phyloP scores from a whole-genome alignment of 202 grass and related monocot species.

The Alloteropsis angusta region DNA sequence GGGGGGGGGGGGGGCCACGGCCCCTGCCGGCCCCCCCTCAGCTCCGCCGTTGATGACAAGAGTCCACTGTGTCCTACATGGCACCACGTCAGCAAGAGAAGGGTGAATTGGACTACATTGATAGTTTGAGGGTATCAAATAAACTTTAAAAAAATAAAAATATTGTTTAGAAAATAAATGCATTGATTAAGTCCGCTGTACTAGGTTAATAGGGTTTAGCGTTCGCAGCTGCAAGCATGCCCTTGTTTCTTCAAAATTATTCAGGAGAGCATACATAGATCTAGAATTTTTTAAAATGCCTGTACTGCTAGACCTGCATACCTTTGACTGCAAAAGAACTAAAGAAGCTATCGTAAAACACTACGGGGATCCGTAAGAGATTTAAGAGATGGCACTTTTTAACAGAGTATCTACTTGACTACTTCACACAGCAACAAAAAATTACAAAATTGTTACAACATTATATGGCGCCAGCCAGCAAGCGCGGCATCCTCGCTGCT shows the following conservation, averaged over 20 bases:
- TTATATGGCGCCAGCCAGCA: conserved; percentile 11
- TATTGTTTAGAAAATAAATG: too few relatives aligned
- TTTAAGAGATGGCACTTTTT: neutral
- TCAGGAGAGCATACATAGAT: neutral
- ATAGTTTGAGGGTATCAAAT: too few relatives aligned
- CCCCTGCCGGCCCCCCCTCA: too few relatives aligned
- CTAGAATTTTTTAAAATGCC: neutral
- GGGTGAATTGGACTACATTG: too few relatives aligned
- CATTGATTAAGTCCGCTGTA: too few relatives aligned
- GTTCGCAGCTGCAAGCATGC: too few relatives aligned
- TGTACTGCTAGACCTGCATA: neutral
- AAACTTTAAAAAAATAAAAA: too few relatives aligned
- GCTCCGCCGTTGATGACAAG: too few relatives aligned
- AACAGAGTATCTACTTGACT: neutral
- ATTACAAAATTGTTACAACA: conserved; percentile 37
- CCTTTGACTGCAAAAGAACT: neutral
- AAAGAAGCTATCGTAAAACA: neutral
- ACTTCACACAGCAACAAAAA: conserved; percentile 1
- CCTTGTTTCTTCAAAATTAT: neutral
- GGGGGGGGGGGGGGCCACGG: too few relatives aligned
- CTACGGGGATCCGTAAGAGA: neutral
- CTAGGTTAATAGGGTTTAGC: too few relatives aligned
- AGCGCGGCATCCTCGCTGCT: conserved; percentile 9
- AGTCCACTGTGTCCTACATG: too few relatives aligned
- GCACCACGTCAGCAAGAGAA: too few relatives aligned